Base-by-base conservation (phyloP, 352 stramenopile species). In the Phytophthora idaei region DNA sequence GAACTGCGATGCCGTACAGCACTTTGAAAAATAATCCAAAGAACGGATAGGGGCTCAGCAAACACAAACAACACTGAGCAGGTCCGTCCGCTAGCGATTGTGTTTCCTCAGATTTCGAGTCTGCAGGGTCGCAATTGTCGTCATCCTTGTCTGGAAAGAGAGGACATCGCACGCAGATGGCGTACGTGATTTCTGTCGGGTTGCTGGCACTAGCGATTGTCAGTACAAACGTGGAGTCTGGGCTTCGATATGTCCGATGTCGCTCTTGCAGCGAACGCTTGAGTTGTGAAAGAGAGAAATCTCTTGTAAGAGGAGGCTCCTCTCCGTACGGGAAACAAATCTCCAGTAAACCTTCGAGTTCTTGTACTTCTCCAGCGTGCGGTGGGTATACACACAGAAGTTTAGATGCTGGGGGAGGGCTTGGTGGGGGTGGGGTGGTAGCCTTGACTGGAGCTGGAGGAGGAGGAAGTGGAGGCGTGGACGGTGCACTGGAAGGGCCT, bases 11-110 rank as follows among this genome's bases (percentile, higher is more conserved):
- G 0, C 87, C 85, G 34, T 87, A 91, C 7, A 94, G 61, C 31
- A 93, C 78, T 34, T 93, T 93, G 76, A 92, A 92, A 61, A 93
- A 94, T 15, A 94, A 57, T n/a, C 80, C 83, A 72, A 94, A 94
- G 62, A 93, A 94, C 27, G 87, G 87, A 51, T 90, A 92, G 0
- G 82, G 72, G 17, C 78, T 94, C 17, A 94, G 62, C 21, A 94
- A 65, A 48, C 87, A 93, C 21, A 93, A 76, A 52, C 87, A 94
- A n/a, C 82, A 87, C 29, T 91, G 81, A 6, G 77, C 50, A 1
- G 74, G 77, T 12, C 63, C 68, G 32, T 66, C 53, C 7, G 56
- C 15, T 41, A 56, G 42, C 12, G 34, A 12, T 53, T 45, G 34
- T 5, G 8, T 0, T 21, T 64, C 48, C 1, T 11, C 37, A 41